phyloP scores from a whole-genome alignment of 2,329 filamentous ascomycete species.

The Scytalidium sp. region DNA sequence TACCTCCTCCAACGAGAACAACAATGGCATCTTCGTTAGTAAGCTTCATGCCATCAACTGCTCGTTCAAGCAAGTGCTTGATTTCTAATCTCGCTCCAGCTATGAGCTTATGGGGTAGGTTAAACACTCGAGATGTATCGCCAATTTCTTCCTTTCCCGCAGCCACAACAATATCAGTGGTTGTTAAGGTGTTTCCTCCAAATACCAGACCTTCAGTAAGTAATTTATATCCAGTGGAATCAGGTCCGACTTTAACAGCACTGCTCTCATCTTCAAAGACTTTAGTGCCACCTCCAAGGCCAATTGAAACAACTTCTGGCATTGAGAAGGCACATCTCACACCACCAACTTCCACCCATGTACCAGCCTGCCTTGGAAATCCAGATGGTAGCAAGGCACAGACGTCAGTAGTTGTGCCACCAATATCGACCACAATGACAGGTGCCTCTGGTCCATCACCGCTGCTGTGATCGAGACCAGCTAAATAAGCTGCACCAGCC shows the following conservation, averaged over 20 bases:
- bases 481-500: constrained; percentile 56
- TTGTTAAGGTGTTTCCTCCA: constrained; percentile 46
- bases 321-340: constrained; percentile 54
- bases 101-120: background rate
- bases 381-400: constrained; percentile 52
- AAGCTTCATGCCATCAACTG: constrained; percentile 52
- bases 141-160: constrained; percentile 14
- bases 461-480: background rate
- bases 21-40: constrained; percentile 47
- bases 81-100: constrained; percentile 24
- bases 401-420: constrained; percentile 57
- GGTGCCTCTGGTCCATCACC: background rate
- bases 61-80: constrained; percentile 43
- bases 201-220: constrained; percentile 46
- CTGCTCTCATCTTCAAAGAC: background rate
- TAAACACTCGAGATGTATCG: background rate
- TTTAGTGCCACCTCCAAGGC: constrained; percentile 45
- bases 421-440: constrained; percentile 49
- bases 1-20: constrained; percentile 52
- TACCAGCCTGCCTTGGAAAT: constrained; percentile 53
- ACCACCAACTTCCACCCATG: constrained; percentile 51
- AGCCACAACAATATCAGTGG: constrained; percentile 45
- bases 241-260: constrained; percentile 44
- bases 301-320: constrained; percentile 51
- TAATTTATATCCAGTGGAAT: constrained; percentile 49